These are phyloP conservation scores for Telopea speciosissima DNA, from an alignment of 177 flowering plant species.

Conservation along the genomic window DNA sequence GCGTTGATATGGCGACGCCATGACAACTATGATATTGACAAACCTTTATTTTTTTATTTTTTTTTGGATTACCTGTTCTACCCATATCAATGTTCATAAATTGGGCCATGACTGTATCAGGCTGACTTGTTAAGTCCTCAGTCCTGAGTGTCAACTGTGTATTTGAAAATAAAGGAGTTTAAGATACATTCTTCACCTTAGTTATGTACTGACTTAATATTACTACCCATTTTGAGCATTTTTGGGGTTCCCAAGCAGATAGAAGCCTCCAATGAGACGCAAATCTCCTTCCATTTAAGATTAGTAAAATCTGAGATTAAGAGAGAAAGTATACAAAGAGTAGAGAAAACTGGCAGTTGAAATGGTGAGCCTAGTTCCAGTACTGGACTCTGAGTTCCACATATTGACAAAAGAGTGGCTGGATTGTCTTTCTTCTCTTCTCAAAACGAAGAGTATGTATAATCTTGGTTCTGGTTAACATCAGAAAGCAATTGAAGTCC, in stretches of 20 bases:
- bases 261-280: neutral
- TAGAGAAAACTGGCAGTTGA: neutral
- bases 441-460: neutral
- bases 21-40: too few relatives aligned
- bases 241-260: neutral
- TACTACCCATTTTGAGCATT: neutral
- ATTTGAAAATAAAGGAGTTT: neutral
- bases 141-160: conserved; percentile 2
- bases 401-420: neutral
- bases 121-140: conserved; percentile 3
- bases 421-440: neutral
- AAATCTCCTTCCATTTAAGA: neutral
- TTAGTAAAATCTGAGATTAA: neutral
- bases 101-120: neutral
- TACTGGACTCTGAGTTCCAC: neutral
- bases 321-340: neutral
- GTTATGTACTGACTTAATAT: neutral
- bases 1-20: too few relatives aligned
- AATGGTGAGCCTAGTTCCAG: neutral
- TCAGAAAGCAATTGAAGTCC: neutral
- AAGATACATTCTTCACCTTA: neutral
- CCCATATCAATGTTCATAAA: conserved; percentile 3
- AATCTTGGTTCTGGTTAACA: neutral
- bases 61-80: conserved; percentile 10
- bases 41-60: conserved; percentile 6